These are phyloP conservation scores for Fusarium gaditjirri DNA, from an alignment of 2,329 filamentous ascomycete genomes.

Conservation along the genomic window DNA sequence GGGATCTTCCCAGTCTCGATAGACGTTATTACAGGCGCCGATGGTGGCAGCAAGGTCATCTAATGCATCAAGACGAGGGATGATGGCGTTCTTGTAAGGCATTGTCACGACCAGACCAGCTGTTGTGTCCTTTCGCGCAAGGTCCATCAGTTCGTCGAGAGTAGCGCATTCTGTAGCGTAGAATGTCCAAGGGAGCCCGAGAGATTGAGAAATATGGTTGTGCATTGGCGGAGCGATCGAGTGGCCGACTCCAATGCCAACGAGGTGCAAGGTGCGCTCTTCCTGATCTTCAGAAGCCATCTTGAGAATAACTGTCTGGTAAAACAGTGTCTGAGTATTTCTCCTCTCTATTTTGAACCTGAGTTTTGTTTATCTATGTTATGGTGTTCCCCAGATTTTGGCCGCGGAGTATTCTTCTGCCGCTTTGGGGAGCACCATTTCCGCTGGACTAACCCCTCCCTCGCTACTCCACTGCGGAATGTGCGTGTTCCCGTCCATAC, in stretches of 20 bases:
- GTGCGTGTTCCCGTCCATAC: rapidly evolving
- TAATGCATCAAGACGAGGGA: background rate
- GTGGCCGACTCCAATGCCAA: slow-evolving; percentile 15
- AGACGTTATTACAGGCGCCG: slow-evolving; percentile 5
- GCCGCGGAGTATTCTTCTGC: slow-evolving; percentile 10
- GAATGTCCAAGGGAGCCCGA: slow-evolving; percentile 6
- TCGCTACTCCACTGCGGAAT: background rate
- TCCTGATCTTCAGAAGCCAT: background rate
- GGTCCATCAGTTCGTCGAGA: background rate
- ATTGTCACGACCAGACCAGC: slow-evolving; percentile 3
- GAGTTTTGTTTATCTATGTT: background rate
- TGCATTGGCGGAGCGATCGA: slow-evolving; percentile 20
- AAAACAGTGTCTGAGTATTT: no score
- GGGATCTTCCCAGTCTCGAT: background rate
- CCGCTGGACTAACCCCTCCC: background rate
- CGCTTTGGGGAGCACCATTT: background rate
- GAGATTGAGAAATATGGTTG: slow-evolving; percentile 5
- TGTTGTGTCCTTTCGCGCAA: background rate
- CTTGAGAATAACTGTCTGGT: rapidly evolving
- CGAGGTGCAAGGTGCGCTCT: background rate
- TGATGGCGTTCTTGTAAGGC: slow-evolving; percentile 9
- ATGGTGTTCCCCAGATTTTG: background rate
- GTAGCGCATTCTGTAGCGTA: slow-evolving; percentile 5
- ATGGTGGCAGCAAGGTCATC: background rate
- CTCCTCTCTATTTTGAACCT: no score